A percentile compares a stretch with the other conserved stretches of the same genome.
These are phyloP conservation scores for Lentinula detonsa DNA, from an alignment of 768 basidiomycete species.

Conservation along the genomic window DNA sequence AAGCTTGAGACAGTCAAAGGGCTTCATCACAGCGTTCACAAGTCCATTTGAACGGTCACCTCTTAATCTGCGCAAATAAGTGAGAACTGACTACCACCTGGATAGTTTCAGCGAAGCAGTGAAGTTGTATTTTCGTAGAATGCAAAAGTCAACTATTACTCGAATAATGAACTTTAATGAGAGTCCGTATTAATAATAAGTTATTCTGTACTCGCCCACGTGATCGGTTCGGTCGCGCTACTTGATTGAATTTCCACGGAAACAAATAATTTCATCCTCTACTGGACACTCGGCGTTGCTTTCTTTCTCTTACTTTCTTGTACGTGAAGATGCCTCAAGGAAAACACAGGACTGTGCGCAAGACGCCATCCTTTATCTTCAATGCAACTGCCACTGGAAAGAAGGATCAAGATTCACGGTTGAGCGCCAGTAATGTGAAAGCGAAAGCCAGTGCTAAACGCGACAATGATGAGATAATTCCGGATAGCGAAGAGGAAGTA, in stretches of 20 bases:
- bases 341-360: not conserved
- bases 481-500: slow-evolving; percentile 47
- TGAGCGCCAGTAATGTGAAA: not conserved
- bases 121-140: no score
- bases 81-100: no score
- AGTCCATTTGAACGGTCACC: no score
- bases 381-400: not conserved
- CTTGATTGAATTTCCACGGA: not conserved
- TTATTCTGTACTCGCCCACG: not conserved
- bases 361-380: not conserved
- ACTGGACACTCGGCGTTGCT: not conserved
- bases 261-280: not conserved
- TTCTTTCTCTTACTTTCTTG: not conserved
- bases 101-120: no score
- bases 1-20: not conserved
- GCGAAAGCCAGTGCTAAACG: not conserved
- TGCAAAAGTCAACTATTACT: no score
- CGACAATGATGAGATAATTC: slow-evolving; percentile 26
- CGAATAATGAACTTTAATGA: no score
- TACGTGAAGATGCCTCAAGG: not conserved
- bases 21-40: not conserved
- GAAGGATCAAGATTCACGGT: not conserved
- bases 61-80: no score
- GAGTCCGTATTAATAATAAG: no score
- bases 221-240: not conserved